Base-by-base conservation (phyloP, 345 rosid genomes). In the Adansonia digitata region DNA sequence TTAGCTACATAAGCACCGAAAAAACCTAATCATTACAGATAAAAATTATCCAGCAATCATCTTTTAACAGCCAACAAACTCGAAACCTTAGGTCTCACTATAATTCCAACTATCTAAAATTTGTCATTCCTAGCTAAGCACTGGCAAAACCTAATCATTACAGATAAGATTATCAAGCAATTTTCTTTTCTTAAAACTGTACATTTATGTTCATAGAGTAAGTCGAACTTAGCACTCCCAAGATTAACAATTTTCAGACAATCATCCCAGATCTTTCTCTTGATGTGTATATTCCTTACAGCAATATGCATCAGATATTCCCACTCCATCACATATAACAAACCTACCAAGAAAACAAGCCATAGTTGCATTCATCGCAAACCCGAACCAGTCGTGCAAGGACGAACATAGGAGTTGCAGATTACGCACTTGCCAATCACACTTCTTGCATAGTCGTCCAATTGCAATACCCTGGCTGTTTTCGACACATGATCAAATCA, bases 401-500 rank as follows among this genome's bases (percentile, higher is more conserved):
- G 92, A 57, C 88, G 89, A 69, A 88, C 90, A 20, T 85, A 84
- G 18, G 92, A 90, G 62, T 90, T 89, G 20, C 94, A 90, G 20
- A 90, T 81, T 59, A 89, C 90, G 61, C 93, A 89, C 70, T 88
- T 88, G 14, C 92, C 92, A n/a, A 20, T 88, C 90, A 22, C 85
- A 81, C 70, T 88, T 88, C 80, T 85, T 90, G 37, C 92, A 88
- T 2, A 90, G 78, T 18, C 92, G 37, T 71, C 92, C 94, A n/a
- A 88, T 90, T 39, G 94, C 94, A 74, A 87, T 90, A 11, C n/a
- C 91, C 94, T 0, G 94, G 94, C 79, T 86, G 91, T 83, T 89
- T 89, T 77, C 90, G 43, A 81, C 92, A 90, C 94, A 90, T 88
- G 69, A 88, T 88, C 78, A 90, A 57, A 81, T 90, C 92, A 17